A percentile compares a stretch with the other conserved stretches of the same genome.
Conservation (phyloP, 2,329 filamentous ascomycete species). For the Nemania diffusa region DNA sequence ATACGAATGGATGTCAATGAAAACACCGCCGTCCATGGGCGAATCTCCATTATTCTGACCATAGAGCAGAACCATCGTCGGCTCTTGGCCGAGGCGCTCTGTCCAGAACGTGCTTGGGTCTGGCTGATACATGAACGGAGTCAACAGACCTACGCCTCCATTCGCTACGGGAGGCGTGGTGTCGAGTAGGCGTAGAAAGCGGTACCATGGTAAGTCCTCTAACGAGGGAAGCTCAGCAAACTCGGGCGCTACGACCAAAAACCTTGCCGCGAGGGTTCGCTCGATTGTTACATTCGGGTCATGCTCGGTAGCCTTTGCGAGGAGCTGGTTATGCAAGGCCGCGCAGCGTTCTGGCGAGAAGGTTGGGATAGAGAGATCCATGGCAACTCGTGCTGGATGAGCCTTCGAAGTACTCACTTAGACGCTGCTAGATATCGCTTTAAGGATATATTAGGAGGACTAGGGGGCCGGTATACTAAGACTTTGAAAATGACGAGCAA, state of each 20-base stretch:
- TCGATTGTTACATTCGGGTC: neutral
- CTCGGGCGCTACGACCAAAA: neutral
- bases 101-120: constrained; percentile 2
- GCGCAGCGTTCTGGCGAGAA: constrained; percentile 1
- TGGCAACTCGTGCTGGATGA: neutral
- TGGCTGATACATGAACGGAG: neutral
- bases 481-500: too few species aligned
- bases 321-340: neutral
- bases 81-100: neutral
- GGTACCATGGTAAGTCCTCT: neutral
- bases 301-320: constrained; percentile 1
- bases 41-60: neutral
- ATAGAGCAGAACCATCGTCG: neutral
- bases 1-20: neutral
- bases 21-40: neutral
- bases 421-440: too few species aligned
- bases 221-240: neutral
- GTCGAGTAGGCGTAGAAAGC: neutral
- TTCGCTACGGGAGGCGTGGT: neutral
- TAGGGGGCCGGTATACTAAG: too few species aligned
- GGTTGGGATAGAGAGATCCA: neutral
- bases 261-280: neutral
- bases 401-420: too few species aligned
- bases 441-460: too few species aligned
- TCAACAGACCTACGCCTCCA: neutral